phyloP scores from a whole-genome alignment of 768 basidiomycete species.

The Amanita molliuscula region DNA sequence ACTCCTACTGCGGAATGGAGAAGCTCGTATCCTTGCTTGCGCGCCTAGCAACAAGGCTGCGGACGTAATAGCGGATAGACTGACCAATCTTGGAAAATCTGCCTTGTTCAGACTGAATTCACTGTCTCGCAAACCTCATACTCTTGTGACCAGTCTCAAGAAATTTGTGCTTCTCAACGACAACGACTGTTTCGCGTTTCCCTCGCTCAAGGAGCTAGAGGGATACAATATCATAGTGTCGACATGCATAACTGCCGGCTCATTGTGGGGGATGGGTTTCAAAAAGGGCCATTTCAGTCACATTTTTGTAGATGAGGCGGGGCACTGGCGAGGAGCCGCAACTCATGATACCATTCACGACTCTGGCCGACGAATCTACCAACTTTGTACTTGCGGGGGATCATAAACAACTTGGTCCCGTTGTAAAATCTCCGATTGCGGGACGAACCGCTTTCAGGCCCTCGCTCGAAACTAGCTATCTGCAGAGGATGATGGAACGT shows the following conservation, averaged over 20 bases:
- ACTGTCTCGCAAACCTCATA: slow-evolving; percentile 25
- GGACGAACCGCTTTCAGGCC: slow-evolving; percentile 15
- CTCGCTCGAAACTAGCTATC: slow-evolving; percentile 41
- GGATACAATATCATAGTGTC: slow-evolving; percentile 43
- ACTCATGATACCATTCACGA: slow-evolving; percentile 44
- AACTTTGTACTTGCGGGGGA: slow-evolving; percentile 52
- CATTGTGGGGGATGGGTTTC: slow-evolving; percentile 37
- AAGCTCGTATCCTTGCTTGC: slow-evolving; percentile 45
- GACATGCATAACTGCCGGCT: slow-evolving; percentile 45
- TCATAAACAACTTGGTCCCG: slow-evolving; percentile 52
- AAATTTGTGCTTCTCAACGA: slow-evolving; percentile 29
- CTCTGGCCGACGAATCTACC: slow-evolving; percentile 32
- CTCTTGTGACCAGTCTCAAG: slow-evolving; percentile 26
- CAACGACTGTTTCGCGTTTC: slow-evolving; percentile 35
- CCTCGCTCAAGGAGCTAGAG: slow-evolving; percentile 25
- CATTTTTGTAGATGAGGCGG: slow-evolving; percentile 58
- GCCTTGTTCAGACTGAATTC: slow-evolving; percentile 48
- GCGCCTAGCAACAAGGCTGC: slow-evolving; percentile 64
- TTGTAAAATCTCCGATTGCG: slow-evolving; percentile 39
- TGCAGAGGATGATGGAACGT: slow-evolving; percentile 37
- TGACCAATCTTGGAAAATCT: slow-evolving; percentile 22
- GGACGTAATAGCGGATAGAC: slow-evolving; percentile 41
- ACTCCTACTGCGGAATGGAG: slow-evolving; percentile 33
- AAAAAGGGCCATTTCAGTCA: slow-evolving; percentile 45
- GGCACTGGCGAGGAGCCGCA: slow-evolving; percentile 55